A percentile compares a stretch with the other conserved stretches of the same genome.
Evolutionary conservation across 768 basidiomycete genomes (phyloP).

Genomic region (Agaricus sinodeliciosus): DNA sequence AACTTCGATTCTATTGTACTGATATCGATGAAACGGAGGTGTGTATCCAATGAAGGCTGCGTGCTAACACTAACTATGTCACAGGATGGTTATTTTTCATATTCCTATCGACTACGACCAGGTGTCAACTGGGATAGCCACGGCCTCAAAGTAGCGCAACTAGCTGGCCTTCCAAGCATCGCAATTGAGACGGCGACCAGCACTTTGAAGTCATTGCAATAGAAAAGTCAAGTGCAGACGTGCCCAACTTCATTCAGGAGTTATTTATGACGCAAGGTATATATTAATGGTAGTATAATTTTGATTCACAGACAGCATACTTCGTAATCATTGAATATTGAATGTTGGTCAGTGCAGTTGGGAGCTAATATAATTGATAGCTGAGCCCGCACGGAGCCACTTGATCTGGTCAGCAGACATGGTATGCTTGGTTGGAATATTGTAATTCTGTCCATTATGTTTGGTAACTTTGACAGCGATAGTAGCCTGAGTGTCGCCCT

Average conservation of each 20-base stretch:
- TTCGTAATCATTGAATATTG: background rate
- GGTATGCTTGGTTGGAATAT: conserved; percentile 77
- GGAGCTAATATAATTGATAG: conserved; percentile 83
- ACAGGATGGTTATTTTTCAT: conserved; percentile 75
- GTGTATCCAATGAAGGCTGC: conserved; percentile 19
- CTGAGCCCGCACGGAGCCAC: conserved; percentile 86
- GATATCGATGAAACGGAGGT: conserved; percentile 77
- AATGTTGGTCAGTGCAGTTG: background rate
- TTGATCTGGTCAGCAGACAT: conserved; percentile 86
- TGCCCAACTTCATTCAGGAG: no score
- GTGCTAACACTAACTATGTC: background rate
- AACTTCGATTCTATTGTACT: conserved; percentile 84
- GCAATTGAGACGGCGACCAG: conserved; percentile 57
- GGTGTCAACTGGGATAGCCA: conserved; percentile 91
- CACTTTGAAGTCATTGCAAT: conserved; percentile 36
- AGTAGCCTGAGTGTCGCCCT: conserved; percentile 34
- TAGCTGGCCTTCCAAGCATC: conserved; percentile 74
- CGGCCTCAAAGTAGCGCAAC: conserved; percentile 80
- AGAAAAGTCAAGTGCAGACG: background rate
- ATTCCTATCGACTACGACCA: conserved; percentile 72
- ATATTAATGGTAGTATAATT: background rate
- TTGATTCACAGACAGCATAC: background rate
- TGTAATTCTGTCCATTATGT: conserved; percentile 51
- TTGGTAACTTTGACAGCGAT: conserved; percentile 64
- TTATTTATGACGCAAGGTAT: no score